phyloP scores from a whole-genome alignment of 2,329 filamentous ascomycete species.

The Pseudogymnoascus sp. region DNA sequence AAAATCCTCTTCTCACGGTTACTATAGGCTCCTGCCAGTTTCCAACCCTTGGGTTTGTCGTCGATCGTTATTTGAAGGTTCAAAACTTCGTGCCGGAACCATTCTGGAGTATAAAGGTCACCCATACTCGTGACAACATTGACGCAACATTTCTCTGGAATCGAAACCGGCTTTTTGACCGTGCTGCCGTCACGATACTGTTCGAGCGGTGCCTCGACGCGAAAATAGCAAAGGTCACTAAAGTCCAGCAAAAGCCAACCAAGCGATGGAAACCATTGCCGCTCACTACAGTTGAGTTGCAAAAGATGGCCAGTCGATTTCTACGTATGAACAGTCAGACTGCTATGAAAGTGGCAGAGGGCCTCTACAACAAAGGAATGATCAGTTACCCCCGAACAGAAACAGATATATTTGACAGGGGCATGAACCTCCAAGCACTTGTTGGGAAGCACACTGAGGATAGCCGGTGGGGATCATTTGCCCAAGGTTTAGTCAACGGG shows the following conservation, averaged over 20 bases:
- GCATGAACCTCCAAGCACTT: conserved; percentile 72
- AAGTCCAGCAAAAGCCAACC: conserved; percentile 83
- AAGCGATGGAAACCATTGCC: conserved; percentile 92
- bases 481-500: conserved; percentile 64
- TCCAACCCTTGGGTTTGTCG: conserved; percentile 91
- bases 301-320: conserved; percentile 87
- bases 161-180: conserved; percentile 77
- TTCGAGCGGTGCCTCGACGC: conserved; percentile 78
- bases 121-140: conserved; percentile 67
- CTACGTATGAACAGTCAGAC: conserved; percentile 84
- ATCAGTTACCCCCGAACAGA: conserved; percentile 98
- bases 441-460: conserved; percentile 79
- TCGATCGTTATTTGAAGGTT: conserved; percentile 90
- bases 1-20: conserved; percentile 10
- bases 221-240: conserved; percentile 69
- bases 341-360: conserved; percentile 82
- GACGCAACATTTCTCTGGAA: conserved; percentile 80
- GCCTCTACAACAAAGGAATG: conserved; percentile 85
- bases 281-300: conserved; percentile 88
- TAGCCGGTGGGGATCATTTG: conserved; percentile 70
- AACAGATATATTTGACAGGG: conserved; percentile 89
- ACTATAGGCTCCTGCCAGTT: conserved; percentile 79
- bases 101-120: conserved; percentile 88
- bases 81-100: conserved; percentile 86
- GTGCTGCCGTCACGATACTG: conserved; percentile 68